Evolutionary conservation across 768 basidiomycete species (phyloP).

Genomic region (Leccinum obscurum): DNA sequence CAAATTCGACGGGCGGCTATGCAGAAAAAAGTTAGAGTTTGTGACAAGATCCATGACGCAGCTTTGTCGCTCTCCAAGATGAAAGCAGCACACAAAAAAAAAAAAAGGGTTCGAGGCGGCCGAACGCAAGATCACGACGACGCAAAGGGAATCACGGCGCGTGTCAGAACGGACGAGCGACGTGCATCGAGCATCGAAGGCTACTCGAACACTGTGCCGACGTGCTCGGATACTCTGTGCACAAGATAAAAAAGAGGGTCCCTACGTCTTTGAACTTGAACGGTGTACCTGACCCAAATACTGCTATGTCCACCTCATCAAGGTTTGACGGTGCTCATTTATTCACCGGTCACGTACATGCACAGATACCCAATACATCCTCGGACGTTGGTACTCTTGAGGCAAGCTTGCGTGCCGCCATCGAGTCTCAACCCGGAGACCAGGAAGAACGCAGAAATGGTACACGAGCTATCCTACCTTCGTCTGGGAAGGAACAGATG

Average conservation of each 20-base stretch:
- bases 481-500: conserved; percentile 63
- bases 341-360: conserved; percentile 77
- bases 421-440: conserved; percentile 56
- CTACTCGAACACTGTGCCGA: conserved; percentile 83
- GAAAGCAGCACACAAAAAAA: conserved; percentile 49
- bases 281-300: conserved; percentile 36
- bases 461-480: conserved; percentile 62
- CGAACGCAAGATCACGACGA: conserved; percentile 65
- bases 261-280: conserved; percentile 26
- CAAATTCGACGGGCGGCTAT: conserved; percentile 63
- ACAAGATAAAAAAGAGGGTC: conserved; percentile 62
- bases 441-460: conserved; percentile 61
- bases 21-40: conserved; percentile 73
- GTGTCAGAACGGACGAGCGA: conserved; percentile 66
- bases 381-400: conserved; percentile 57
- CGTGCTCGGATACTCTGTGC: conserved; percentile 72
- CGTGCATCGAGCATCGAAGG: conserved; percentile 44
- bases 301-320: conserved; percentile 41
- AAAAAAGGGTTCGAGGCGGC: conserved; percentile 71
- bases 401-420: conserved; percentile 61
- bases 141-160: conserved; percentile 71
- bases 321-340: conserved; percentile 84
- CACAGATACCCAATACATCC: conserved; percentile 51
- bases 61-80: conserved; percentile 72
- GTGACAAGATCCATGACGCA: conserved; percentile 88